Evolutionary conservation across 306 rosid species (phyloP), one percentile per base, ranked within the genome.

Genomic region (Vigna radiata): DNA sequence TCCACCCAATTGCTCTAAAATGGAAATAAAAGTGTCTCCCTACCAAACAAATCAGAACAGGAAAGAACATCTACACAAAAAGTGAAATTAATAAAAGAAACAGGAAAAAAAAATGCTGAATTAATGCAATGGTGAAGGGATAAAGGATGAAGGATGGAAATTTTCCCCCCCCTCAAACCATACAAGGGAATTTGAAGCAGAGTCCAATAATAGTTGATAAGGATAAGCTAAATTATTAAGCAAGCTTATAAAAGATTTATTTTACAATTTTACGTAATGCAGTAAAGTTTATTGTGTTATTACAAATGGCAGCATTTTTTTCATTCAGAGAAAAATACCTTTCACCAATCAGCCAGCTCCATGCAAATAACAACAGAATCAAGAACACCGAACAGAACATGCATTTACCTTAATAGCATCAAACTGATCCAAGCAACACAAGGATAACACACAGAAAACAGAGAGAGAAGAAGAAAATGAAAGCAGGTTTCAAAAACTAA

Each of bases 331-430:
- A 48, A 77, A 66, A 18, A 76, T 41, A 48, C 65, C 71, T 61
- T 65, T 60, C 73, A 31, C 16, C 39, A 79, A 41, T 27, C 46
- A 60, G 56, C 41, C 81, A 53, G 10, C 53, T 14, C 68, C 68
- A 59, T 72, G 68, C 77, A 74, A 75, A 65, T 12, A 68, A 11
- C 19, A 68, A 67, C 36, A 19, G 18, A 80, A 68, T n/a, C 58
- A 59, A 66, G 39, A 69, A 66, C 8, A 49, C 19, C 47, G 27
- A 49, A 60, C 79, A 70, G 16, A 37, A 21, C 18, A 46, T 7
- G 48, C 63, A 83, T 77, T 60, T 80, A 86, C 94, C 90, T 78
- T 68, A 80, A 68, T 80, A 11, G 73, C 64, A 73, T 72, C 68
- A 65, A 84, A 82, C 17, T 37, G 21, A 49, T 44, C 49, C 16